phyloP scores from a whole-genome alignment of 352 stramenopile species.

The Pythium aphanidermatum region DNA sequence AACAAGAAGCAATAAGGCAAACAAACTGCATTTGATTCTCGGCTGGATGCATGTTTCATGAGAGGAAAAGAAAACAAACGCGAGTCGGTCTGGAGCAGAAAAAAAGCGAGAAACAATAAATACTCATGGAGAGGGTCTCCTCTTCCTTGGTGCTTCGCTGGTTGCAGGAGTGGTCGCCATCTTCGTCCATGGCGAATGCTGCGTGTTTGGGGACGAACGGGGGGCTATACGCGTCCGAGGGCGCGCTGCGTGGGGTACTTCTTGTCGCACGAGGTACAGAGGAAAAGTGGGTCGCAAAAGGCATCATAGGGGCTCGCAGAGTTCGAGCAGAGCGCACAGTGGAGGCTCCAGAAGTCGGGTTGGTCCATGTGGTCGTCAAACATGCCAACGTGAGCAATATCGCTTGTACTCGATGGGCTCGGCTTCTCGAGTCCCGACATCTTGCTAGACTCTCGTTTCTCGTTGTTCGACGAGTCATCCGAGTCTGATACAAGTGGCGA shows the following conservation, averaged over 20 bases:
- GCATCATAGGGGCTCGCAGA: constrained; percentile 30
- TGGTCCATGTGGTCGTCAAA: constrained; percentile 22
- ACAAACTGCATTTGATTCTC: not conserved
- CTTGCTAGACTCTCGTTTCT: not conserved
- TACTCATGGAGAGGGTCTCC: not conserved
- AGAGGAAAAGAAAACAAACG: not conserved
- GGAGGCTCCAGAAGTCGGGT: constrained; percentile 30
- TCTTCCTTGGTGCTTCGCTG: no score
- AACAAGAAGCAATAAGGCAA: no score
- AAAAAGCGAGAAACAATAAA: constrained; percentile 7
- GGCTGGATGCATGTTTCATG: constrained; percentile 24
- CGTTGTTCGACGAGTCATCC: not conserved
- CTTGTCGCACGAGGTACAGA: constrained; percentile 63
- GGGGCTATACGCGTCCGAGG: constrained; percentile 37
- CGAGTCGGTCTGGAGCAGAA: not conserved
- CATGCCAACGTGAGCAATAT: constrained; percentile 31
- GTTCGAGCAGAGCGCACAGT: constrained; percentile 63
- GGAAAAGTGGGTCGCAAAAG: constrained; percentile 50
- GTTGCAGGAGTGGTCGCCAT: no score
- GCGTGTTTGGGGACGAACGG: not conserved
- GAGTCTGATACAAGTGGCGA: constrained; percentile 5
- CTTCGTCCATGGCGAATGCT: no score
- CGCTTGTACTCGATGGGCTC: constrained; percentile 45
- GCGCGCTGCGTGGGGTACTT: constrained; percentile 79
- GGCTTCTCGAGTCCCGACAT: constrained; percentile 26